Base-by-base conservation (phyloP, 2,329 filamentous ascomycete genomes). In the Xenoacremonium recifei region DNA sequence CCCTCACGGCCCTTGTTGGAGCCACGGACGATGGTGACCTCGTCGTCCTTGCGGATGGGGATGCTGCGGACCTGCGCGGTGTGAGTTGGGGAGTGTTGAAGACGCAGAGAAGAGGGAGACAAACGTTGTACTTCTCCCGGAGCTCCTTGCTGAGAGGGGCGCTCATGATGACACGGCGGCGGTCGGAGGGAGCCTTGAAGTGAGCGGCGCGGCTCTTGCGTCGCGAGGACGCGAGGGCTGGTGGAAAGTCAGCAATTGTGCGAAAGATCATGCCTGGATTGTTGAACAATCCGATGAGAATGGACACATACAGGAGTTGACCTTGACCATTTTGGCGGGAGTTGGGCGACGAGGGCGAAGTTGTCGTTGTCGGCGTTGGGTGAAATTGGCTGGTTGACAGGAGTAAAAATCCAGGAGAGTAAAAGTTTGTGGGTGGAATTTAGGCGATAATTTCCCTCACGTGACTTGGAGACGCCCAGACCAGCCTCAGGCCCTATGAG, bases 191-290 rank as follows among this genome's bases (percentile, higher is more conserved):
- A 60, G 93, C 93, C 71, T 81, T 79, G 84, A 95, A 99, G 83
- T 99, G 92, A 71, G 89, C 88, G 82, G 96, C 96, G 76, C 93
- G 89, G 77, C 89, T 93, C 89, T 99, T 99, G 79, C 92, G 87
- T 77, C 92, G 85, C 69, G 90, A 96, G 74, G 88, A 89, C 49
- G 63, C 55, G 66, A 89, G 67, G 64, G 70, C 82, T 85, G 56
- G 15, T 31, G 27, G 19, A 17, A 27, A 12, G 43, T 51, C 7
- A 49, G 40, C 31, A 11, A 11, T 11, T 10, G 10, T 16, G n/a
- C n/a, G n/a, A n/a, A n/a, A n/a, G n/a, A n/a, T n/a, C n/a, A n/a
- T n/a, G n/a, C n/a, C n/a, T n/a, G n/a, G n/a, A n/a, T n/a, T n/a
- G n/a, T n/a, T n/a, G n/a, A n/a, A n/a, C 34, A 16, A 37, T 44